Conservation (phyloP, 805 yeast species). For the Tetrapisispora nanseiensis region DNA sequence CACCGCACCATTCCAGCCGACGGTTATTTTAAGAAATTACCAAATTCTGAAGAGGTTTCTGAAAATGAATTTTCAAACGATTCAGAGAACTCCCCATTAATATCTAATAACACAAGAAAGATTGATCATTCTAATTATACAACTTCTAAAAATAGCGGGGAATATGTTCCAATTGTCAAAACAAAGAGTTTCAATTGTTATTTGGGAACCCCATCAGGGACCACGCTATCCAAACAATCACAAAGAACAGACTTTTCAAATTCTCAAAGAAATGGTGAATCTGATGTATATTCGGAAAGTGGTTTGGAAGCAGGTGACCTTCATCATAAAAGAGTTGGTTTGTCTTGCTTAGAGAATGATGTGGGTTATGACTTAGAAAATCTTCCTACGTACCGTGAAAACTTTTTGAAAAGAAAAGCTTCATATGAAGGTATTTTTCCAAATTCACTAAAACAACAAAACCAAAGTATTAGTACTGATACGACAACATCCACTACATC, state of each 20-base stretch:
- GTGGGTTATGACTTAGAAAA: constrained; percentile 31
- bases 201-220: constrained; percentile 4
- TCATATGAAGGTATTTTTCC: background rate
- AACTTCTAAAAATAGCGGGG: constrained; percentile 6
- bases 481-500: background rate
- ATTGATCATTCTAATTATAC: constrained; percentile 6
- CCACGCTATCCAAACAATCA: background rate
- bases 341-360: constrained; percentile 26
- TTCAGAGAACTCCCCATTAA: background rate
- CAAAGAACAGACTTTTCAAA: background rate
- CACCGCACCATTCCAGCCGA: background rate
- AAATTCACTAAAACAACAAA: background rate
- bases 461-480: constrained; percentile 1
- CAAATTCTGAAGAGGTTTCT: background rate
- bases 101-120: background rate
- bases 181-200: constrained; percentile 9
- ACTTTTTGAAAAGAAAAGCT: constrained; percentile 12
- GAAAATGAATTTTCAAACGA: background rate
- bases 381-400: constrained; percentile 24
- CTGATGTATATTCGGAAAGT: background rate
- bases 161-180: constrained; percentile 13
- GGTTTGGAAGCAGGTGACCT: background rate
- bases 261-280: background rate
- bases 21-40: background rate
- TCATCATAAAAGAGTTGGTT: background rate